These are phyloP conservation scores for Nematodospora valgi DNA, from an alignment of 805 yeast genomes.

Conservation along the genomic window DNA sequence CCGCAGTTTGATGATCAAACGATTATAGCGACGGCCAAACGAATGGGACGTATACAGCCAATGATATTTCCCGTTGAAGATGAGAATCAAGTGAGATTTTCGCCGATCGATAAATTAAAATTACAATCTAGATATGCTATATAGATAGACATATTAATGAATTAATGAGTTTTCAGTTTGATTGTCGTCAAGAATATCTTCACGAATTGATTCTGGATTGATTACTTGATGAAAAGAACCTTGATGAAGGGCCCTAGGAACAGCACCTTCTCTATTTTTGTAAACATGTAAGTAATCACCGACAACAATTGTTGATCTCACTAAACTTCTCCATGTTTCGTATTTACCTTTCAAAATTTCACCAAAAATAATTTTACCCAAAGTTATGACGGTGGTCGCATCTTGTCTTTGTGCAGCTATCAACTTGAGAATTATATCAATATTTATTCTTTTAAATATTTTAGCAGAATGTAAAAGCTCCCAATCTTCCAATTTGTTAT, in stretches of 20 bases:
- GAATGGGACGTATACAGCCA: slow-evolving; percentile 5
- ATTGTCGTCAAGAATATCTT: background rate
- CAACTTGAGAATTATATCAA: slow-evolving; percentile 14
- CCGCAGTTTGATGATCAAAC: slow-evolving; percentile 4
- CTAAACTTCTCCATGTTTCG: slow-evolving; percentile 10
- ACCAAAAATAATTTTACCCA: slow-evolving; percentile 7
- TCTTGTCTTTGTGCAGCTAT: slow-evolving; percentile 9
- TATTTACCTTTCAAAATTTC: slow-evolving; percentile 11
- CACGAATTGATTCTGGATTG: background rate
- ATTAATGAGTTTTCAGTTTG: no score
- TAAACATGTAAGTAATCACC: slow-evolving; percentile 27
- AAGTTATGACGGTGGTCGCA: slow-evolving; percentile 5
- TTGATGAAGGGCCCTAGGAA: background rate
- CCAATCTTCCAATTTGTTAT: slow-evolving; percentile 22
- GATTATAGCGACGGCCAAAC: slow-evolving; percentile 3
- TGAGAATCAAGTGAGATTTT: slow-evolving; percentile 3
- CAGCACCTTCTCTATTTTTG: slow-evolving; percentile 9
- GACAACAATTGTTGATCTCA: slow-evolving; percentile 18
- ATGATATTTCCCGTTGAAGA: slow-evolving; percentile 6
- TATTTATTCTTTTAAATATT: slow-evolving; percentile 17
- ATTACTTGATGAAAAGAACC: background rate
- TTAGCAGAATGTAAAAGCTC: slow-evolving; percentile 18
- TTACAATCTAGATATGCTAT: background rate
- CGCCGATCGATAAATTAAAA: background rate
- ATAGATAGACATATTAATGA: background rate